Evolutionary conservation across 2,329 filamentous ascomycete species (phyloP).

Genomic region (Penicillium carneum): DNA sequence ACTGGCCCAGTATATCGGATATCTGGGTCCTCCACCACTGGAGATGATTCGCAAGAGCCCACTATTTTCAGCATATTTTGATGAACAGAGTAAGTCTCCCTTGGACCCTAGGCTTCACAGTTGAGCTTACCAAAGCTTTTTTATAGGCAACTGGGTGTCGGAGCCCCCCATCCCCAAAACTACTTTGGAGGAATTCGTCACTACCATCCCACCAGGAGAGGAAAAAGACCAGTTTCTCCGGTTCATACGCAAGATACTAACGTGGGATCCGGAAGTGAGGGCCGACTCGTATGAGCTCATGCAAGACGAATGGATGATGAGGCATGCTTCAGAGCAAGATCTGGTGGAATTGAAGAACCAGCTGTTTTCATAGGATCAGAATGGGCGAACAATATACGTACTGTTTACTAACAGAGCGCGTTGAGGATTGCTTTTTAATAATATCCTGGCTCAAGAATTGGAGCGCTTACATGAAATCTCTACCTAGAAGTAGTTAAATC

Average conservation of each 20-base stretch:
- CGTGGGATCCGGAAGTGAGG: slow-evolving; percentile 12
- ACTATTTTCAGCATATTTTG: background rate
- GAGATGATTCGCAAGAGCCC: background rate
- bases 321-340: background rate
- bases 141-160: slow-evolving; percentile 11
- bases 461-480: no score
- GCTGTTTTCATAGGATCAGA: background rate
- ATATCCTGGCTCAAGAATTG: no score
- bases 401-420: no score
- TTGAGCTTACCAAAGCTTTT: background rate
- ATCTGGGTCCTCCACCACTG: background rate
- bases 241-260: slow-evolving; percentile 13
- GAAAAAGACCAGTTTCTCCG: slow-evolving; percentile 14
- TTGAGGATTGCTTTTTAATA: no score
- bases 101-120: no score
- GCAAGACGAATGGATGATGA: background rate
- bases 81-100: background rate
- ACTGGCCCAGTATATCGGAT: background rate
- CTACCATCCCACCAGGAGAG: slow-evolving; percentile 10
- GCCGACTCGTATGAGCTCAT: background rate
- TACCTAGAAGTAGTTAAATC: no score
- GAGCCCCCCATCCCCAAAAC: background rate
- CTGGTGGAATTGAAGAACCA: background rate
- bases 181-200: slow-evolving; percentile 13
- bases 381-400: no score